Base-by-base conservation (phyloP, 179 eudicot species). In the Heliamphora pulchella region DNA sequence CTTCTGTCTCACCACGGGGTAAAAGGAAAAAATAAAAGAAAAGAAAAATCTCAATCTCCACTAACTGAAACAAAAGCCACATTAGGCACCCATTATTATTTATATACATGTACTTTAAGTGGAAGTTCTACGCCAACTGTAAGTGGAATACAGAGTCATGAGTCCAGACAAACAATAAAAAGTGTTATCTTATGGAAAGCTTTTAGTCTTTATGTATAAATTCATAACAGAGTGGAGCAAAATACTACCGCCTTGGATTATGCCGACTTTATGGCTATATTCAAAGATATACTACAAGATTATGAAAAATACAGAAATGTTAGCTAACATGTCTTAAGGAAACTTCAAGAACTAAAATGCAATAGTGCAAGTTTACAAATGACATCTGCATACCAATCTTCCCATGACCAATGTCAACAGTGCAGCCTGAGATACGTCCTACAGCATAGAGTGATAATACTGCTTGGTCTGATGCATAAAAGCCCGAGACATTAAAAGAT, bases 391-490 rank as follows among this genome's bases (percentile, higher is more conserved):
- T 86, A 93, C 98, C 98, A 83, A 94, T 91, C 87, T 94, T 92
- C 58, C 99, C 99, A 86, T 96, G 99, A 72, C 99, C 99, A 80
- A 94, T 88, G 86, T 94, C 99, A 79, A 96, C 99, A 41, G 97
- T 85, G 83, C 99, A 94, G 77, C 98, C 99, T 31, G 99, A 96
- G 79, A 96, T 96, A 79, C 99, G 97, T 2, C 99, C 99, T 41
- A 94, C 98, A 3, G 99, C 99, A 86, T 96, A 96, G 43, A 96
- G 92, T 39, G 99, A 96, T 75, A 96, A 84, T 13, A 96, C 99
- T 63, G 99, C 94, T 89, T 96, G 99, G 81, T 96, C 99, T 31
- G 94, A 82, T 22, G 97, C 99, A 88, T 91, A 96, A 83, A 96
- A 96, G 66, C 98, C 99, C 14, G 99, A 94, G 55, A 96, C 88